These are phyloP conservation scores for Aspergillus vadensis DNA, from an alignment of 2,329 filamentous ascomycete genomes.

Conservation along the genomic window DNA sequence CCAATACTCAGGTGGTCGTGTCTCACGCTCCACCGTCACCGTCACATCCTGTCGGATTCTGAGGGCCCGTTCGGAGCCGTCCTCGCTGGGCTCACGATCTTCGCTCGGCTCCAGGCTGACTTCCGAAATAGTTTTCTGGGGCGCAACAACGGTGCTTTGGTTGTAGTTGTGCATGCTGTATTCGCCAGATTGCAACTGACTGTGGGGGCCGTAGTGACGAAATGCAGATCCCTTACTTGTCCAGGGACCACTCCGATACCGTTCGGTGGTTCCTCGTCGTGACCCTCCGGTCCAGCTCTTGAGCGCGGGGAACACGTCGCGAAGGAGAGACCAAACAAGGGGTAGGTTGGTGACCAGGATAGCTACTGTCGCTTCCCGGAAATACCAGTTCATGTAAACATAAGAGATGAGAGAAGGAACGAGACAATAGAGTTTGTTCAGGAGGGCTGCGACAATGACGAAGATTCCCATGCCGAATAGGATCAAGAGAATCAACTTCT, in stretches of 20 bases:
- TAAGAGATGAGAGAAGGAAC: constrained; percentile 45
- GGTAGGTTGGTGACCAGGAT: constrained; percentile 55
- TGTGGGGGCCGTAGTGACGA: constrained; percentile 32
- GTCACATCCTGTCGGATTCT: constrained; percentile 45
- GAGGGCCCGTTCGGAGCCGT: constrained; percentile 40
- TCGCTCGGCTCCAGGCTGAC: constrained; percentile 30
- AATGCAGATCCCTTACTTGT: constrained; percentile 32
- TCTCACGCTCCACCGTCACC: constrained; percentile 29
- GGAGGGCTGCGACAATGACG: constrained; percentile 52
- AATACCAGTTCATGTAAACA: constrained; percentile 53
- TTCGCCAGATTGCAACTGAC: constrained; percentile 31
- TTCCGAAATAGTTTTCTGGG: constrained; percentile 33
- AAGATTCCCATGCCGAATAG: constrained; percentile 51
- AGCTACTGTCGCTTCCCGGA: constrained; percentile 48
- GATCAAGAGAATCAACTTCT: constrained; percentile 46
- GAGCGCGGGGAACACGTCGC: constrained; percentile 50
- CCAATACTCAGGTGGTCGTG: constrained; percentile 18
- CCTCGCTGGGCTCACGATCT: constrained; percentile 37
- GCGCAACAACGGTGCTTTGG: constrained; percentile 27
- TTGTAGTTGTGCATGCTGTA: constrained; percentile 36
- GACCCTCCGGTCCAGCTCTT: constrained; percentile 45
- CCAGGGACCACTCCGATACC: constrained; percentile 37
- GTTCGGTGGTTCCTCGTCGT: constrained; percentile 32
- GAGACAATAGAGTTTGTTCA: constrained; percentile 54
- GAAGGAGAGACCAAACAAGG: constrained; percentile 54